Base-by-base conservation (phyloP, 2,329 filamentous ascomycete genomes). In the Epichloe sibirici region DNA sequence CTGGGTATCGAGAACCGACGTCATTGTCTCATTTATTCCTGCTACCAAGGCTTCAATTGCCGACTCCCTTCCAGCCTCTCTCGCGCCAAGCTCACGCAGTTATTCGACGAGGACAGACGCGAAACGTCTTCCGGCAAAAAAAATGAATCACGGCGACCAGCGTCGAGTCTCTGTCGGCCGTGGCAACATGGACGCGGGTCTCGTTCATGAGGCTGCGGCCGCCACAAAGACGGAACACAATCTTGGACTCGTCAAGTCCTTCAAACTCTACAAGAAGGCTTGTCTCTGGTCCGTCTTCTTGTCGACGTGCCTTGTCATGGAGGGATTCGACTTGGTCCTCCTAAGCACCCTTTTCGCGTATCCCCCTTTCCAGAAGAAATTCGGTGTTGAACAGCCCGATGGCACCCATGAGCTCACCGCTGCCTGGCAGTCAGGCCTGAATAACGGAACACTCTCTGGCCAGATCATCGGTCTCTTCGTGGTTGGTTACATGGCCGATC, bases 401-500 rank as follows among this genome's bases (percentile, higher is more conserved):
- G 72, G 68, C 1, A 63, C 57, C 0, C 76, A 76, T 54, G 64
- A 76, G 53, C 62, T 80, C 47, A 70, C 72, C 1, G 72, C 73
- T 2, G 64, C 70, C 0, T 80, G 77, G 77, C 76, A 79, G 59
- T 69, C 74, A 2, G 75, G 70, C 6, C 63, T 80, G 3, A 69
- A 67, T 43, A 77, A 76, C 45, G 76, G 71, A 9, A 68, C 71
- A 0, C 65, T 71, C 5, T 69, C 69, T 2, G 77, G 77, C 11
- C 68, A 74, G 52, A 74, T 80, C 23, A 42, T 78, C 2, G 77
- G 77, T 2, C 67, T 78, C 3, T 69, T 77, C 50, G 34, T 74
- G 49, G 75, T 71, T 53, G 77, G 77, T 13, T 66, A 70, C 53
- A 60, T 78, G 6, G 69, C 73, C 8, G 74, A 79, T 31, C 63